A percentile compares a stretch with the other conserved stretches of the same genome.
Conservation (phyloP, 2,329 filamentous ascomycete genomes). For the Dactylonectria macrodidyma region DNA sequence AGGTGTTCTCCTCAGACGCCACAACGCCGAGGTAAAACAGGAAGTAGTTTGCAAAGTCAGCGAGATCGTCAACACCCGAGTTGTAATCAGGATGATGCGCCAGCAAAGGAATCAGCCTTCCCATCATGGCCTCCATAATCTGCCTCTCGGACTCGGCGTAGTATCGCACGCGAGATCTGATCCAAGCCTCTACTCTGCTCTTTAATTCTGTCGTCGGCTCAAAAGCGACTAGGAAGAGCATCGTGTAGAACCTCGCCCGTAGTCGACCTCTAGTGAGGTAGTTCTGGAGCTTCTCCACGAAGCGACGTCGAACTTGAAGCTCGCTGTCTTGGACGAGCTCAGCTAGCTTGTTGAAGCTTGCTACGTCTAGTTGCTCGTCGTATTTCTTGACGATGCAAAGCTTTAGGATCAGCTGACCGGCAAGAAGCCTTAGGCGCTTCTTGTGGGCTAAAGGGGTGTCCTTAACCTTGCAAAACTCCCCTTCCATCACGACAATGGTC, state of each 20-base stretch:
- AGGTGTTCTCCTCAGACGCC: slow-evolving; percentile 88
- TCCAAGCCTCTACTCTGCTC: slow-evolving; percentile 86
- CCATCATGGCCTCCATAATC: slow-evolving; percentile 85
- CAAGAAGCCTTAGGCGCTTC: slow-evolving; percentile 84
- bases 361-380: slow-evolving; percentile 80
- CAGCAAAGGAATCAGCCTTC: slow-evolving; percentile 87
- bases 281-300: slow-evolving; percentile 90
- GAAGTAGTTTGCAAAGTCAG: slow-evolving; percentile 90
- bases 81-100: slow-evolving; percentile 95
- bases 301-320: slow-evolving; percentile 81
- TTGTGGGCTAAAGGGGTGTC: slow-evolving; percentile 85
- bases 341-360: slow-evolving; percentile 86
- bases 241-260: slow-evolving; percentile 85
- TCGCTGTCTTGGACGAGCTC: slow-evolving; percentile 85
- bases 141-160: slow-evolving; percentile 72
- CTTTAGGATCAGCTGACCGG: slow-evolving; percentile 86
- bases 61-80: slow-evolving; percentile 74
- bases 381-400: slow-evolving; percentile 83
- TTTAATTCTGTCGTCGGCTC: slow-evolving; percentile 85
- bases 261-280: slow-evolving; percentile 83
- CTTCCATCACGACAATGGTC: slow-evolving; percentile 80
- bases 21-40: slow-evolving; percentile 89
- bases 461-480: slow-evolving; percentile 83
- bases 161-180: slow-evolving; percentile 82
- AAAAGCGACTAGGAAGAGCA: slow-evolving; percentile 92